Percentiles rank a stretch among this genome's conserved stretches.
phyloP scores from a whole-genome alignment of 768 basidiomycete genomes.

The Calvatia gigantea region DNA sequence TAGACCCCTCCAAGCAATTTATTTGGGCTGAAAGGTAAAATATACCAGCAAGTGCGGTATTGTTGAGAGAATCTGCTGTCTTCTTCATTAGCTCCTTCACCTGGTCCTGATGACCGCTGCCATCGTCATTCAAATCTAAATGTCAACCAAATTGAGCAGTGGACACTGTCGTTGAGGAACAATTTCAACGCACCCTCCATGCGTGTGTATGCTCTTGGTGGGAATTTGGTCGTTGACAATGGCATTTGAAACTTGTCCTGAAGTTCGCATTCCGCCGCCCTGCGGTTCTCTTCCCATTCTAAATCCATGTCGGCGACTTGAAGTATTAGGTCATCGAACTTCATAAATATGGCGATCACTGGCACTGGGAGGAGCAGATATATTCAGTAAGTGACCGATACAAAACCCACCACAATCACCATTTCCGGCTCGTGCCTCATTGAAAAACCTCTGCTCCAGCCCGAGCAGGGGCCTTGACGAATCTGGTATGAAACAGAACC shows the following conservation, averaged over 20 bases:
- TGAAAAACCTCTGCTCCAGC: not conserved
- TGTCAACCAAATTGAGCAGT: not conserved
- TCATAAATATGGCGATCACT: conserved; percentile 35
- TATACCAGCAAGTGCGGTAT: conserved; percentile 15
- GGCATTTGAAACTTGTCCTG: not conserved
- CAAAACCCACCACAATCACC: not conserved
- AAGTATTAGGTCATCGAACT: conserved; percentile 28
- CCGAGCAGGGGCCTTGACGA: not conserved
- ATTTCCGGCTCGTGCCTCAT: not conserved
- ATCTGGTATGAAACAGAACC: not conserved
- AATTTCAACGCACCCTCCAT: not conserved
- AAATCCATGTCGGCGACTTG: conserved; percentile 17
- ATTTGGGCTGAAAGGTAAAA: too few species aligned
- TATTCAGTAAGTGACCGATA: not conserved
- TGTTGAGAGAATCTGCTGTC: conserved; percentile 18
- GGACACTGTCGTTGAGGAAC: not conserved
- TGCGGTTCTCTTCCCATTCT: not conserved
- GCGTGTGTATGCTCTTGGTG: not conserved
- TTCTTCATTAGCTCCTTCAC: conserved; percentile 15
- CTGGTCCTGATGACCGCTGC: conserved; percentile 8
- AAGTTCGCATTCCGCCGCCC: not conserved
- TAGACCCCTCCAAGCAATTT: too few species aligned
- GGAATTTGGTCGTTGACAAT: not conserved
- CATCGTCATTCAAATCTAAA: conserved; percentile 18
- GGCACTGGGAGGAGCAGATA: too few species aligned